Evolutionary conservation across 1,139 yeast species (phyloP).

Genomic region (Yamadazyma siamensis): DNA sequence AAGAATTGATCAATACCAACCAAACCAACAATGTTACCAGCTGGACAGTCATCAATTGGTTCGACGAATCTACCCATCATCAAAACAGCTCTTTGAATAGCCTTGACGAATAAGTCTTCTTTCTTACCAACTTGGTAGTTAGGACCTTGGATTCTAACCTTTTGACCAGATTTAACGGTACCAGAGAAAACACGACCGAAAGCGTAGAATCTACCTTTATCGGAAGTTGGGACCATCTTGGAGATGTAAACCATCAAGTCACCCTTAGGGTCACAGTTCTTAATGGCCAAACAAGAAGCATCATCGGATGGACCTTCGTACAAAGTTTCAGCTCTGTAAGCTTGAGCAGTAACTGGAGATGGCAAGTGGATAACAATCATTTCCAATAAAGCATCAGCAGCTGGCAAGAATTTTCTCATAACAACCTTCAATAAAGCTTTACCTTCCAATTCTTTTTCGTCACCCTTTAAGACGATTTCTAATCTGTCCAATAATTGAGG

Average conservation of each 20-base stretch:
- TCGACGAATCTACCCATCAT: slow-evolving; percentile 99
- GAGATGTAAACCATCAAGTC: slow-evolving; percentile 99
- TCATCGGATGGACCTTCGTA: slow-evolving; percentile 99
- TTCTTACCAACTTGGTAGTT: slow-evolving; percentile 98
- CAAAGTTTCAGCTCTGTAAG: slow-evolving; percentile 98
- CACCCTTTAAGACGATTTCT: slow-evolving; percentile 86
- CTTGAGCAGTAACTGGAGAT: slow-evolving; percentile 99
- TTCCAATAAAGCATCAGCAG: slow-evolving; percentile 99
- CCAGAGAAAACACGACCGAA: slow-evolving; percentile 99
- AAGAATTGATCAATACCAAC: slow-evolving; percentile 99
- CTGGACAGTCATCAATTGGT: slow-evolving; percentile 99
- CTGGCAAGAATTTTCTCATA: slow-evolving; percentile 99
- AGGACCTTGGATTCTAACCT: slow-evolving; percentile 99
- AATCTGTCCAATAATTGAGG: slow-evolving; percentile 87
- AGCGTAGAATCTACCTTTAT: slow-evolving; percentile 99
- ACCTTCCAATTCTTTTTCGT: slow-evolving; percentile 97
- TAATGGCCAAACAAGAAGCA: slow-evolving; percentile 85
- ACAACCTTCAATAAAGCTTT: slow-evolving; percentile 97
- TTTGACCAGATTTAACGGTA: slow-evolving; percentile 98
- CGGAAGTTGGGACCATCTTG: slow-evolving; percentile 99
- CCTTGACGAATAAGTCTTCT: slow-evolving; percentile 95
- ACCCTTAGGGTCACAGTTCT: slow-evolving; percentile 97
- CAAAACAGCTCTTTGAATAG: slow-evolving; percentile 98
- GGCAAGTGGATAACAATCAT: slow-evolving; percentile 98
- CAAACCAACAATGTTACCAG: slow-evolving; percentile 99